Conservation (phyloP, 2,329 filamentous ascomycete species). For the Lachnellula suecica region DNA sequence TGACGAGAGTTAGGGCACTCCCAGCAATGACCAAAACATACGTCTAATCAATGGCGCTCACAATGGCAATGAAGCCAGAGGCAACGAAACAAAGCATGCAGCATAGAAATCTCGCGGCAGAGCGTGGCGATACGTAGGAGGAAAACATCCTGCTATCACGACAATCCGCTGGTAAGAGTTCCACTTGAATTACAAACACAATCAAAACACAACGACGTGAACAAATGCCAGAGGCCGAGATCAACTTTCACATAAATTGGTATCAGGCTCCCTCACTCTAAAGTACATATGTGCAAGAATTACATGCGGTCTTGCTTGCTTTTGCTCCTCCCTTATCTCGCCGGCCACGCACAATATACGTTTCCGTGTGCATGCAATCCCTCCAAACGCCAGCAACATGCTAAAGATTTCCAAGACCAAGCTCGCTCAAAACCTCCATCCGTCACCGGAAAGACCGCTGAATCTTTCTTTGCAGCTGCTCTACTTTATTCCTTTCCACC, state of each 20-base stretch:
- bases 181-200: too few relatives aligned
- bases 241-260: not conserved
- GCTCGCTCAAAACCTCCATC: not conserved
- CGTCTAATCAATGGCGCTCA: too few relatives aligned
- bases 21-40: too few relatives aligned
- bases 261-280: not conserved
- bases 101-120: too few relatives aligned
- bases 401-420: not conserved
- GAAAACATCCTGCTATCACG: too few relatives aligned
- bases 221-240: not conserved
- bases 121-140: too few relatives aligned
- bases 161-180: too few relatives aligned
- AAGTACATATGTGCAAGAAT: not conserved
- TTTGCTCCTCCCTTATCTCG: not conserved
- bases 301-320: not conserved
- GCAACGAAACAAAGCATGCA: too few relatives aligned
- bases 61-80: too few relatives aligned
- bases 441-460: slow-evolving; percentile 38
- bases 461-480: slow-evolving; percentile 41
- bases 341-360: not conserved
- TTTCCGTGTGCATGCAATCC: not conserved
- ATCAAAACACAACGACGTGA: too few relatives aligned
- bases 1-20: too few relatives aligned
- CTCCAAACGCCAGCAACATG: not conserved
- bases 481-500: slow-evolving; percentile 37